Conservation (phyloP, 2,329 filamentous ascomycete species). For the Alternaria atra region DNA sequence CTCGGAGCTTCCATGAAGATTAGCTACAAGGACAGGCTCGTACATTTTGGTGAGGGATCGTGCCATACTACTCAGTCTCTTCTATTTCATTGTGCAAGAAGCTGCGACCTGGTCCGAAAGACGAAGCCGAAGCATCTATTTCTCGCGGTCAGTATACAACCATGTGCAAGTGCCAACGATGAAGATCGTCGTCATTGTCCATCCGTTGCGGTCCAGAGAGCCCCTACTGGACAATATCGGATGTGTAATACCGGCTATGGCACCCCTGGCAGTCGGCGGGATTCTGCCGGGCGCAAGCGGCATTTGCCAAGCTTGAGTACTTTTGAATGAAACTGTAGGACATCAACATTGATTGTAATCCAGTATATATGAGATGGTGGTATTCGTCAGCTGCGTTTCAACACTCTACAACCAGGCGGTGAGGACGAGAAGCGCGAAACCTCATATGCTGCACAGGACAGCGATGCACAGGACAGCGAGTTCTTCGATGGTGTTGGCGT, state of each 20-base stretch:
- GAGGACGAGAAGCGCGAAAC: background rate
- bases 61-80: background rate
- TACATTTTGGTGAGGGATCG: background rate
- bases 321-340: constrained; percentile 1
- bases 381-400: background rate
- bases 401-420: background rate
- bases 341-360: constrained; percentile 9
- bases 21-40: too few relatives aligned
- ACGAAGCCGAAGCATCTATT: background rate
- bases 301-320: background rate
- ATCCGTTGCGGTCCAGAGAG: background rate
- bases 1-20: background rate
- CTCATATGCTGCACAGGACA: constrained; percentile 4
- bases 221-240: constrained; percentile 3
- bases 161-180: background rate
- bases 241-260: constrained; percentile 7
- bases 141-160: background rate
- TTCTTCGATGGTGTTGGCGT: background rate
- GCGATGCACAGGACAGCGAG: constrained; percentile 3
- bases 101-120: background rate
- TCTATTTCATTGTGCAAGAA: background rate
- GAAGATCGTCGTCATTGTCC: background rate
- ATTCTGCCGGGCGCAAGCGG: constrained; percentile 13
- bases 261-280: constrained; percentile 10
- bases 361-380: background rate